Evolutionary conservation across 2,329 filamentous ascomycete genomes (phyloP).

Genomic region (Knoxdaviesia capensis): DNA sequence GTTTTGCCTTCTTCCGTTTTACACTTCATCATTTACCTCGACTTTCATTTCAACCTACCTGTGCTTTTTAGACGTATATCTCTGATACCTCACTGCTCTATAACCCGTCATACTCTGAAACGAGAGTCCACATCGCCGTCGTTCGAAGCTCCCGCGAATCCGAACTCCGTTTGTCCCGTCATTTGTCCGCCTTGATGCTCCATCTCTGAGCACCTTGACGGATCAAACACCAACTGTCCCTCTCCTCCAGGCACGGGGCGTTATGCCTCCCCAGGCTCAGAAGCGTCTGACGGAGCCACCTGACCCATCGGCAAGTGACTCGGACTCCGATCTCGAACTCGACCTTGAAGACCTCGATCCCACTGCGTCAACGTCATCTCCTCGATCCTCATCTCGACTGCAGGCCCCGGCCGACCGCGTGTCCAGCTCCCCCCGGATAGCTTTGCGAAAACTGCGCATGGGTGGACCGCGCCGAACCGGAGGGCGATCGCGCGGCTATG

Average conservation of each 20-base stretch:
- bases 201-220: not conserved
- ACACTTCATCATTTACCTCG: too few species aligned
- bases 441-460: constrained; percentile 51
- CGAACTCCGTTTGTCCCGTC: too few species aligned
- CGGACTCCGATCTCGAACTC: constrained; percentile 49
- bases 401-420: constrained; percentile 1
- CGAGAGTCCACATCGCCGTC: too few species aligned
- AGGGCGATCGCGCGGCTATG: constrained; percentile 34
- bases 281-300: constrained; percentile 36
- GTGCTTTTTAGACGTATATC: too few species aligned
- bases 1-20: too few species aligned
- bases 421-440: constrained; percentile 30
- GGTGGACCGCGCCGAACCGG: constrained; percentile 35
- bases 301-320: constrained; percentile 46
- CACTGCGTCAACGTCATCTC: constrained; percentile 13
- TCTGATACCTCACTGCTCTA: too few species aligned
- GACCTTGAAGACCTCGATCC: constrained; percentile 68
- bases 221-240: not conserved
- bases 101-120: too few species aligned
- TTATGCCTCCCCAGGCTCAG: constrained; percentile 35
- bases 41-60: too few species aligned
- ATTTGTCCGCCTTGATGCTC: too few species aligned
- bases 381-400: constrained; percentile 13
- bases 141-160: too few species aligned
- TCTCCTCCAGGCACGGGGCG: constrained; percentile 11